These are phyloP conservation scores for Metrosideros polymorpha DNA, from an alignment of 441 rosid genomes.

Conservation along the genomic window DNA sequence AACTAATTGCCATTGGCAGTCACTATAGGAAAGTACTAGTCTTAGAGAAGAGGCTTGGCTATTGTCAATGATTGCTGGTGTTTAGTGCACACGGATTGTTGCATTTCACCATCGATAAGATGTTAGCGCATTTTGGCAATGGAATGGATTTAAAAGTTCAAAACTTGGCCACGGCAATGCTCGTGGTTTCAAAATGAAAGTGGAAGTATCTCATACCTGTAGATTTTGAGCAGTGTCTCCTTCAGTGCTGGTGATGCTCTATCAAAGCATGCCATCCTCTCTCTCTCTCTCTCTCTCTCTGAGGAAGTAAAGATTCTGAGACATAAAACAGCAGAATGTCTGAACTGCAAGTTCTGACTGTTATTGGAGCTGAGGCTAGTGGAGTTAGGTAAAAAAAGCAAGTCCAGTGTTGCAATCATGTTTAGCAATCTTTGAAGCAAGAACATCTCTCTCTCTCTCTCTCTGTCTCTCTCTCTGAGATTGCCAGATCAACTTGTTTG, in stretches of 20 bases:
- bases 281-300: neutral
- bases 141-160: neutral
- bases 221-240: slow-evolving; percentile 50
- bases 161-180: neutral
- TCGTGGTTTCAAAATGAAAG: neutral
- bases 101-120: neutral
- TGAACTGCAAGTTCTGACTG: neutral
- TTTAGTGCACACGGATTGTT: neutral
- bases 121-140: neutral
- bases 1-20: neutral
- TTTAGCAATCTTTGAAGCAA: slow-evolving; percentile 38
- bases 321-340: neutral
- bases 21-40: neutral
- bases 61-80: neutral
- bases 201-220: slow-evolving; percentile 28
- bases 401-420: slow-evolving; percentile 28
- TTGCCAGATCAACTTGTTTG: slow-evolving; percentile 10
- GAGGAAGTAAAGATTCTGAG: neutral
- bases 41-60: neutral
- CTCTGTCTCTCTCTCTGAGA: neutral
- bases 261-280: slow-evolving; percentile 46
- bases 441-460: slow-evolving; percentile 8
- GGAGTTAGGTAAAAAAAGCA: slow-evolving; percentile 18
- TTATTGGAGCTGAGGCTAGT: neutral
- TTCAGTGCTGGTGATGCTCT: slow-evolving; percentile 66